phyloP scores from a whole-genome alignment of 192 early-diverging fungal genomes.

The Powellomyces hirtus region DNA sequence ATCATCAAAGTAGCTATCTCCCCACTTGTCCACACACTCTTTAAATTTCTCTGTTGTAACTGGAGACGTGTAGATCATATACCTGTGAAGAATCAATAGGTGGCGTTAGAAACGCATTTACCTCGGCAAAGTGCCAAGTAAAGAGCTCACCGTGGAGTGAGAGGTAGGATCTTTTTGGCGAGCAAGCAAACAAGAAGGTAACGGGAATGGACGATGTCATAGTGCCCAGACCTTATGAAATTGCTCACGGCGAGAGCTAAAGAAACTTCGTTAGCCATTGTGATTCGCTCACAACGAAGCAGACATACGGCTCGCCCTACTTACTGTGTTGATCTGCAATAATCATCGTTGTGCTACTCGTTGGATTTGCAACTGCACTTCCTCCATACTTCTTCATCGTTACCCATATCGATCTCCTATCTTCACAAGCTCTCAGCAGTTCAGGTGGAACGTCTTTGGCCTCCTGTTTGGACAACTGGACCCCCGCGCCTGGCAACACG shows the following conservation, averaged over 20 bases:
- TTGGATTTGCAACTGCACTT: constrained; percentile 56
- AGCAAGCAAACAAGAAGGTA: constrained; percentile 68
- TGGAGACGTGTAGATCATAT: constrained; percentile 57
- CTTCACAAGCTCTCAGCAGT: neutral
- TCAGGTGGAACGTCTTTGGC: neutral
- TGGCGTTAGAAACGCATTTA: too few relatives aligned
- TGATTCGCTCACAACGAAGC: too few relatives aligned
- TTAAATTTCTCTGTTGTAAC: constrained; percentile 51
- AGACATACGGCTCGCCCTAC: too few relatives aligned
- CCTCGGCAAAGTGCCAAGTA: too few relatives aligned
- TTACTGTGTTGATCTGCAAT: constrained; percentile 28
- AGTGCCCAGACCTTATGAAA: constrained; percentile 44
- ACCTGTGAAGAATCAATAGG: too few relatives aligned
- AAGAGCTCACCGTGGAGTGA: constrained; percentile 64
- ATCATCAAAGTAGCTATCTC: constrained; percentile 67
- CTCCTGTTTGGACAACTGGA: neutral
- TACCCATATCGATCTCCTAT: constrained; percentile 59
- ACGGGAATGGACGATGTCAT: constrained; percentile 61
- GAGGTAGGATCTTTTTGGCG: constrained; percentile 44
- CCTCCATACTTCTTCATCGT: constrained; percentile 65
- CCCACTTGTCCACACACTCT: constrained; percentile 61
- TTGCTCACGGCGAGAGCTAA: constrained; percentile 56
- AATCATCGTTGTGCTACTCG: constrained; percentile 35
- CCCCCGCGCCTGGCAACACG: constrained; percentile 43
- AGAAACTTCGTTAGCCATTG: too few relatives aligned